phyloP scores from a whole-genome alignment of 208 protist species.

The Acanthamoeba royreba region DNA sequence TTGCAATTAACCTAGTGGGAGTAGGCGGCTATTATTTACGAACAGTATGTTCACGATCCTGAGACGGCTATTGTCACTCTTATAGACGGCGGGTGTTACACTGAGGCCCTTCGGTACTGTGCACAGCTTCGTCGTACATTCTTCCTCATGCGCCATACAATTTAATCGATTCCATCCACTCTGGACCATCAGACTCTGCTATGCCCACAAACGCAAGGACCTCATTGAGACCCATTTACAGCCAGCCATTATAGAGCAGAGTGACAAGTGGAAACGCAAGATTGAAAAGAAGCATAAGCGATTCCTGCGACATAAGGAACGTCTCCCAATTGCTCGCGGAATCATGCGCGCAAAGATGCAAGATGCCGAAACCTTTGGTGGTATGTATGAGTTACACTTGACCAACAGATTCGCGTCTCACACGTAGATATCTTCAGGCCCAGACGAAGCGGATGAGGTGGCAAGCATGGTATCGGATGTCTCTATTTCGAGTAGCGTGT shows the following conservation, averaged over 20 bases:
- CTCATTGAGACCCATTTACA: slow-evolving; percentile 8
- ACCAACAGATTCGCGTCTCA: too few species aligned
- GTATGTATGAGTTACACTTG: too few species aligned
- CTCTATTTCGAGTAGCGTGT: background rate
- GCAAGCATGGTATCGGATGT: slow-evolving; percentile 17
- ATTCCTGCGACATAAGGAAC: background rate
- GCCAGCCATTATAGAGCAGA: background rate
- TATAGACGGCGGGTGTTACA: background rate
- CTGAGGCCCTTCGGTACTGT: background rate
- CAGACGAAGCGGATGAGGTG: background rate
- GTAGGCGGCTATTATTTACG: background rate
- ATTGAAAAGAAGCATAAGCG: slow-evolving; percentile 2
- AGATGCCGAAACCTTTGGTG: background rate
- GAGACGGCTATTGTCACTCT: background rate
- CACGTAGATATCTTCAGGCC: background rate
- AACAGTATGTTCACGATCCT: background rate
- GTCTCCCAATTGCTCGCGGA: background rate
- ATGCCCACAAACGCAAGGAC: background rate
- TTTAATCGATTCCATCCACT: too few species aligned
- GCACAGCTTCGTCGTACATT: too few species aligned
- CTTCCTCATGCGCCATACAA: background rate
- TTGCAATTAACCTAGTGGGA: background rate
- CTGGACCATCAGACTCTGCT: background rate
- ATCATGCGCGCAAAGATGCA: background rate
- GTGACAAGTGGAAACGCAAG: background rate